Evolutionary conservation across 768 basidiomycete species (phyloP).

Genomic region (Mycena leptocephala): DNA sequence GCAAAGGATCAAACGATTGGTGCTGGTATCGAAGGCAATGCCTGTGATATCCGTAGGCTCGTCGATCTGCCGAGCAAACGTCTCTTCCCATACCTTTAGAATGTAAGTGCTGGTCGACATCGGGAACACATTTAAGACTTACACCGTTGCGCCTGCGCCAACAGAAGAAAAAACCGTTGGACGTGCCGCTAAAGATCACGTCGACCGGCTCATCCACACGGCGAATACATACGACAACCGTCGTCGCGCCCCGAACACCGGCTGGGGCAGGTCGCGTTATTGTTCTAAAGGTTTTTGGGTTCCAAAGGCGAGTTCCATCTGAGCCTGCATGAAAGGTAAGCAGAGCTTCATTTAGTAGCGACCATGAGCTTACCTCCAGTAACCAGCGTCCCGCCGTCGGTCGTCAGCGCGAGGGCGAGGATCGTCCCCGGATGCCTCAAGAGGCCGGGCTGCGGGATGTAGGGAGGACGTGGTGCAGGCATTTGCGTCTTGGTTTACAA

Average conservation of each 20-base stretch:
- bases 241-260: not conserved
- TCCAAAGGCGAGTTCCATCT: not conserved
- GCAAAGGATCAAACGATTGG: no score
- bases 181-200: not conserved
- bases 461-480: not conserved
- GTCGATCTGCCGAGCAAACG: not conserved
- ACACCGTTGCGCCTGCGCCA: no score
- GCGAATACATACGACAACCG: not conserved
- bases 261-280: not conserved
- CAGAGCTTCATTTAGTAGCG: not conserved
- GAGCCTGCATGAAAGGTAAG: not conserved
- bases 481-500: not conserved
- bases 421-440: no score
- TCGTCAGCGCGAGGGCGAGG: no score
- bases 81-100: not conserved
- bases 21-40: no score
- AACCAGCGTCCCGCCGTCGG: no score
- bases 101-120: not conserved
- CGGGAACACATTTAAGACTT: not conserved
- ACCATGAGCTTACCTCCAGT: no score
- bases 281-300: not conserved
- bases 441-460: no score
- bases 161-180: not conserved
- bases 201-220: not conserved
- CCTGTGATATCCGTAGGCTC: no score